Conservation (phyloP, 2,329 filamentous ascomycete species). For the Curvularia eragrostidis region DNA sequence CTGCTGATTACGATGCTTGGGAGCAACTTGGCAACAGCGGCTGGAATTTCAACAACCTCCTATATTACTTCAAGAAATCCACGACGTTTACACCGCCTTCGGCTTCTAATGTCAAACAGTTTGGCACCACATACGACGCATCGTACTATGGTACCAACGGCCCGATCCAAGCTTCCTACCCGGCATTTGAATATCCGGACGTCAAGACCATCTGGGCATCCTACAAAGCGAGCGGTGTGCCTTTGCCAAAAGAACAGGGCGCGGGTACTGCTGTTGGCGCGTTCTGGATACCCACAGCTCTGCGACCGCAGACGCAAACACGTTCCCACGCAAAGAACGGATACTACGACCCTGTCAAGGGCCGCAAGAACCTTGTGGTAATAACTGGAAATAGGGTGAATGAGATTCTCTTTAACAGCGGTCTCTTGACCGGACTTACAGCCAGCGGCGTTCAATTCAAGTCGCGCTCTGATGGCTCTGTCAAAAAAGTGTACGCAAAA, state of each 20-base stretch:
- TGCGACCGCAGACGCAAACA: constrained; percentile 37
- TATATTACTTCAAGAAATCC: constrained; percentile 43
- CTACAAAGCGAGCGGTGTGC: constrained; percentile 27
- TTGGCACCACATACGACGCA: constrained; percentile 36
- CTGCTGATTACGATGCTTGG: constrained; percentile 61
- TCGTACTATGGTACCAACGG: constrained; percentile 34
- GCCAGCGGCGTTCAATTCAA: constrained; percentile 33
- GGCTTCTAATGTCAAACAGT: constrained; percentile 19
- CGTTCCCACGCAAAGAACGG: constrained; percentile 44
- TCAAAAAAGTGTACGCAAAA: constrained; percentile 31
- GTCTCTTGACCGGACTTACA: constrained; percentile 21
- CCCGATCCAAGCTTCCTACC: constrained; percentile 34
- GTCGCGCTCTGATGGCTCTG: constrained; percentile 26
- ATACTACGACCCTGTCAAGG: constrained; percentile 34
- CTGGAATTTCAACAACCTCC: constrained; percentile 42
- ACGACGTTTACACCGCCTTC: constrained; percentile 34
- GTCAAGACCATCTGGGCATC: constrained; percentile 30
- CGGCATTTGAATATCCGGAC: constrained; percentile 35
- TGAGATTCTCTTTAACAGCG: constrained; percentile 32
- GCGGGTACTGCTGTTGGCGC: constrained; percentile 36
- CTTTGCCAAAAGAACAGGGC: constrained; percentile 35
- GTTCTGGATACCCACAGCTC: constrained; percentile 39
- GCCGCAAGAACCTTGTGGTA: constrained; percentile 32
- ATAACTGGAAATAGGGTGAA: constrained; percentile 33
- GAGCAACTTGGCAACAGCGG: constrained; percentile 63